Percentiles rank a stretch among this genome's conserved stretches.
These are phyloP conservation scores for Leishmania lainsoni DNA, from an alignment of 208 protist genomes.

Conservation along the genomic window DNA sequence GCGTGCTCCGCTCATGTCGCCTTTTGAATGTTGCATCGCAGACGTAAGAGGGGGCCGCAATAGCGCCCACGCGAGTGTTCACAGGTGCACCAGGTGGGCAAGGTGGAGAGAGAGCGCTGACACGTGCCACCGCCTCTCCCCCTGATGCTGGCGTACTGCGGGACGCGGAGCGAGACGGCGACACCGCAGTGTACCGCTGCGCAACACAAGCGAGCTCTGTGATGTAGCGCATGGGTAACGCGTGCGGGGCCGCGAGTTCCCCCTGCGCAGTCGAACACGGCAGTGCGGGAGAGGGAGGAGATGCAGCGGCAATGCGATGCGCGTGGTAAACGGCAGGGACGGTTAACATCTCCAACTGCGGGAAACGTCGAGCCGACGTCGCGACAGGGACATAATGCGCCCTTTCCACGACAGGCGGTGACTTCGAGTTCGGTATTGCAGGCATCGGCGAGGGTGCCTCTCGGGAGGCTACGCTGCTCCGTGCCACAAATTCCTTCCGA, in stretches of 20 bases:
- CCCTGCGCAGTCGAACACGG: not conserved
- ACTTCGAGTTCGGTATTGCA: not conserved
- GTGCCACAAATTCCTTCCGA: not conserved
- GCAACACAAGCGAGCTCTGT: not conserved
- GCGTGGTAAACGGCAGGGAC: not conserved
- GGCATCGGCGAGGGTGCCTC: not conserved
- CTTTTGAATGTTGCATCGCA: conserved; percentile 3
- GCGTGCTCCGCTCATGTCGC: not conserved
- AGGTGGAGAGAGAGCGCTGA: not conserved
- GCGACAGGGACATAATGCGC: not conserved
- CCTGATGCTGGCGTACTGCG: not conserved
- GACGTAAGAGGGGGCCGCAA: conserved; percentile 9
- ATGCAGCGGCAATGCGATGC: not conserved
- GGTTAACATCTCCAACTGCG: not conserved
- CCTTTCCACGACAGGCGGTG: not conserved
- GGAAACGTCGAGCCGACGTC: not conserved
- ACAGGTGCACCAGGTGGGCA: not conserved
- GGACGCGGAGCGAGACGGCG: not conserved
- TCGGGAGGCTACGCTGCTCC: not conserved
- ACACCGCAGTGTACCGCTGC: not conserved
- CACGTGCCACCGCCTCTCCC: not conserved
- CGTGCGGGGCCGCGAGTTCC: not conserved
- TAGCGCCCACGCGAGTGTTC: not conserved
- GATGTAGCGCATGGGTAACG: not conserved
- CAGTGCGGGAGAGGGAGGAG: too few species aligned